Conservation (phyloP, 1,284 basidiomycete genomes). For the Cutaneotrichosporon dermatis region DNA sequence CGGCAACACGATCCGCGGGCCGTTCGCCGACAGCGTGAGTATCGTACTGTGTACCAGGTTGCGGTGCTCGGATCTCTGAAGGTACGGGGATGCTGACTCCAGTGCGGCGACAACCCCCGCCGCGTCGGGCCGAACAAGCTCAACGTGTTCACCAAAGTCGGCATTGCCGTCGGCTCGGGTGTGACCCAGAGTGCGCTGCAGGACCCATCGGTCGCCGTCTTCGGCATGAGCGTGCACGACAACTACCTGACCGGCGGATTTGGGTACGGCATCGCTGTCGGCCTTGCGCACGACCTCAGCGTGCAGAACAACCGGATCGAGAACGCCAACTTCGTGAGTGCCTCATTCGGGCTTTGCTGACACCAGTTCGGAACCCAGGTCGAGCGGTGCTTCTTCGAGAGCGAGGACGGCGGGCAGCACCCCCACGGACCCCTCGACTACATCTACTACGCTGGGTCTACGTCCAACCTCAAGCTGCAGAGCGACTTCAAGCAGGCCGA, state of each 20-base stretch:
- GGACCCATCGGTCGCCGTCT: not conserved
- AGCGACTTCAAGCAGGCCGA: not conserved
- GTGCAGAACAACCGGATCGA: not conserved
- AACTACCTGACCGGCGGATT: not conserved
- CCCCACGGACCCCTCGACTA: not conserved
- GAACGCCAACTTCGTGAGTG: not conserved
- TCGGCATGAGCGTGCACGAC: not conserved
- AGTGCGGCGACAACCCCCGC: conserved; percentile 16
- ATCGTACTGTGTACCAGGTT: no score
- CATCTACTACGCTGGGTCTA: not conserved
- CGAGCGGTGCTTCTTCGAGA: not conserved
- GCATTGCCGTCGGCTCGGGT: conserved; percentile 53
- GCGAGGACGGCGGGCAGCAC: not conserved
- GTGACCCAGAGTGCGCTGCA: not conserved
- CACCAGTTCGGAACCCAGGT: not conserved
- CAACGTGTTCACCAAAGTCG: conserved; percentile 40
- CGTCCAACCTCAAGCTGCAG: not conserved
- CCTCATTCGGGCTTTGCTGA: not conserved
- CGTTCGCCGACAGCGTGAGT: conserved; percentile 5
- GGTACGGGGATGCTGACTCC: not conserved
- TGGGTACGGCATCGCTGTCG: not conserved
- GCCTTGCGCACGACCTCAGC: not conserved
- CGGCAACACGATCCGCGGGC: conserved; percentile 60
- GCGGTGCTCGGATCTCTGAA: no score
- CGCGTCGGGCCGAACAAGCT: conserved; percentile 29